Conservation (phyloP, 2,329 filamentous ascomycete genomes). For the Penicillium brasilianum region DNA sequence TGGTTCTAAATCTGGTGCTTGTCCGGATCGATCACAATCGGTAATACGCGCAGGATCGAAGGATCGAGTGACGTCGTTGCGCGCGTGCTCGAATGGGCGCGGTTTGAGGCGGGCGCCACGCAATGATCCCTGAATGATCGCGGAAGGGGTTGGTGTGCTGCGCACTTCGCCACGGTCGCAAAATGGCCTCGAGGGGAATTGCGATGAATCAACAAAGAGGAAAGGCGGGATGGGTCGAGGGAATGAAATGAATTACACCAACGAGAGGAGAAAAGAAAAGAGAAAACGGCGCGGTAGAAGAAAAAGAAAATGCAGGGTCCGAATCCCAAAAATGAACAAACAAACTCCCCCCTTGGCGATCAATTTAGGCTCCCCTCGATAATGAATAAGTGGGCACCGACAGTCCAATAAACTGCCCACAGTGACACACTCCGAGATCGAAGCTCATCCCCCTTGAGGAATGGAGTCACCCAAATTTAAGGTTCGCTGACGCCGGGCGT, state of each 20-base stretch:
- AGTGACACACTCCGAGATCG: not conserved
- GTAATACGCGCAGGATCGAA: not conserved
- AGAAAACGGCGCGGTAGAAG: not conserved
- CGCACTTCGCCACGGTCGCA: not conserved
- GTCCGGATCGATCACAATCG: not conserved
- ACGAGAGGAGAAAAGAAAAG: not conserved
- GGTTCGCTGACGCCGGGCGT: slow-evolving; percentile 3
- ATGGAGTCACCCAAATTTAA: not conserved
- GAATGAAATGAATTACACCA: too few relatives aligned
- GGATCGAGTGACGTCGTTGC: not conserved
- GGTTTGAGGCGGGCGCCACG: slow-evolving; percentile 10
- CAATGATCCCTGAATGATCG: slow-evolving; percentile 8
- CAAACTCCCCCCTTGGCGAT: not conserved
- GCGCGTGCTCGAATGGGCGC: not conserved
- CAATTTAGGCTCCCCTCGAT: not conserved
- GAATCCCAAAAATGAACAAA: not conserved
- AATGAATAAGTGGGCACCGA: not conserved
- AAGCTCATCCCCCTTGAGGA: not conserved
- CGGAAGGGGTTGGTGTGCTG: not conserved
- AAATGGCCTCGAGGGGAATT: not conserved
- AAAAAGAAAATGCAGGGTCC: not conserved
- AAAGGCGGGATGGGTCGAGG: not conserved
- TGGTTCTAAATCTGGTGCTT: not conserved
- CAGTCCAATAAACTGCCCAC: not conserved
- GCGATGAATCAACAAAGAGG: not conserved